Evolutionary conservation across 169 alveolate species (phyloP), one percentile per base, ranked within the genome.

Genomic region (Theileria equi): DNA sequence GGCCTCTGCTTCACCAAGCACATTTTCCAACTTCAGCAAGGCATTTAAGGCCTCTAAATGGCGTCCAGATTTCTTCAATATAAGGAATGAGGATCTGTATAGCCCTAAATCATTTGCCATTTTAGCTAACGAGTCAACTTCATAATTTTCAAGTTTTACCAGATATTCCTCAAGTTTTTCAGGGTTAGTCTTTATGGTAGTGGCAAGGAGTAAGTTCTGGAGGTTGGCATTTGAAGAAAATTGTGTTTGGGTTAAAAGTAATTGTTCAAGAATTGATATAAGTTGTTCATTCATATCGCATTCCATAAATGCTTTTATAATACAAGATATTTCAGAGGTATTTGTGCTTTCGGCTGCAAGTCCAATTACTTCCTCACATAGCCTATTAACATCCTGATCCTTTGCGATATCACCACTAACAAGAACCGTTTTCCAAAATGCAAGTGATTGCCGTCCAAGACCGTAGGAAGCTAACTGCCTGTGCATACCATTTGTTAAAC

Each of bases 251-350:
- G 10, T 74, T 45, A 84, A 65, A 44, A 80, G 81, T 17, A 88
- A 66, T 73, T 76, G 76, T 47, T 80, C 91, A 57, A 84, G 38
- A 16, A 63, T 92, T 84, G 91, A 96, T 91, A 93, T 98, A 97
- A 72, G 96, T 85, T 69, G 96, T 95, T 66, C 95, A 91, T 92
- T 96, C 94, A 88, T 95, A 98, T 95, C 97, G 47, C 98, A 98
- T 84, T 94, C 95, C 87, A 97, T 94, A 81, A 98, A 97, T 13
- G 99, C 99, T 88, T 97, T 95, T 59, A 98, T 98, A 0, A 98
- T 94, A 26, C 94, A 93, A 11, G 98, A 92, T 34, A 96, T 96
- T 68, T 85, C 99, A 54, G 97, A 98, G 11, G 98, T 96, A 72
- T 95, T 93, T 52, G 94, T 93, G 32, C 97, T 90, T 87, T 97